Percentiles rank a stretch among this genome's conserved stretches.
Conservation (phyloP, 176 grass and related monocot species). For the Chrysopogon serrulatus region DNA sequence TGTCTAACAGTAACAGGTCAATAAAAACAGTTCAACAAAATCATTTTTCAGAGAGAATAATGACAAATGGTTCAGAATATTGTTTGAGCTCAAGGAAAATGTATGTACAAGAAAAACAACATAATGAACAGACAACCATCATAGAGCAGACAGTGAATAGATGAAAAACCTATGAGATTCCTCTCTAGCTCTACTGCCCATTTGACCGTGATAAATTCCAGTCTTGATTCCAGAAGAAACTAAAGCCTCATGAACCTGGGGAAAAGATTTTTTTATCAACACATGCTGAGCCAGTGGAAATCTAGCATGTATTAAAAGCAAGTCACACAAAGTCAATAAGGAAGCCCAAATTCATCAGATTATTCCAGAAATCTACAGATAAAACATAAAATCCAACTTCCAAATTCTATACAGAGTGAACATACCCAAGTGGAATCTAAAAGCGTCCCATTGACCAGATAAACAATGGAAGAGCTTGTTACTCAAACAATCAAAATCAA, state of each 20-base stretch:
- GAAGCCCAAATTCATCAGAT: neutral
- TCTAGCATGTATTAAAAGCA: constrained; percentile 4
- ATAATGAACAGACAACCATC: constrained; percentile 4
- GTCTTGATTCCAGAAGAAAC: constrained; percentile 73
- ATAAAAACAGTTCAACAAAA: neutral
- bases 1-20: constrained; percentile 26
- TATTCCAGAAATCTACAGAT: neutral
- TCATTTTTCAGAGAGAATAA: neutral
- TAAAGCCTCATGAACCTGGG: constrained; percentile 68
- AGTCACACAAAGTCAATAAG: neutral
- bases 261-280: neutral
- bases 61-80: constrained; percentile 4
- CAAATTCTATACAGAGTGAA: neutral
- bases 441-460: constrained; percentile 5
- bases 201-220: constrained; percentile 82
- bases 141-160: neutral
- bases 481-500: neutral
- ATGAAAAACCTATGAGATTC: constrained; percentile 71
- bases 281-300: neutral
- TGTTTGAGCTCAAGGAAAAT: neutral
- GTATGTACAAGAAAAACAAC: constrained; percentile 1
- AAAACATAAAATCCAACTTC: neutral
- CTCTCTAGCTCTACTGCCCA: constrained; percentile 76
- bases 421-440: neutral
- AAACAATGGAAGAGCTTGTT: constrained; percentile 3